Evolutionary conservation across 2,329 filamentous ascomycete species (phyloP).

Genomic region (Dendryphion nanum): DNA sequence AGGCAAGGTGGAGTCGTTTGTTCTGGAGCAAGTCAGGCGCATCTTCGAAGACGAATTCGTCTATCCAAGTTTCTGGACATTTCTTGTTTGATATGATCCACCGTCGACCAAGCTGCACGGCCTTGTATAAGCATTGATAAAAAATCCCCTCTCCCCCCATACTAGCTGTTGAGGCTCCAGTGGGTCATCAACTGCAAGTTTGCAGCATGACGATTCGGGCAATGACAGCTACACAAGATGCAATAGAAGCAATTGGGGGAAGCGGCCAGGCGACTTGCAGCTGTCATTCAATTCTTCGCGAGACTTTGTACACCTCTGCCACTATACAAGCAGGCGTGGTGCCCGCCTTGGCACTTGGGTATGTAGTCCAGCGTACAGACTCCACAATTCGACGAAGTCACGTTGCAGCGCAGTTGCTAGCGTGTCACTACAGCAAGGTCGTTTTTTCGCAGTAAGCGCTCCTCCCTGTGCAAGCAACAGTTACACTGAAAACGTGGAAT

Average conservation of each 20-base stretch:
- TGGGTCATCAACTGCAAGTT: conserved; percentile 14
- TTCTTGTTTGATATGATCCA: conserved; percentile 65
- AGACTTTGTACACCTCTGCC: conserved; percentile 22
- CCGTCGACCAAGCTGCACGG: conserved; percentile 3
- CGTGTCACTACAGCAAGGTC: conserved; percentile 23
- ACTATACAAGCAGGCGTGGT: conserved; percentile 30
- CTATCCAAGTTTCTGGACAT: conserved; percentile 98
- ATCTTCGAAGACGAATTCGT: conserved; percentile 99
- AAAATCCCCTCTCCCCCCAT: too few relatives aligned
- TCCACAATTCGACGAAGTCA: conserved; percentile 22
- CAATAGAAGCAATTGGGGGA: conserved; percentile 14
- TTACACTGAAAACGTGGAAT: conserved; percentile 31
- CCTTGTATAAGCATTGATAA: conserved; percentile 12
- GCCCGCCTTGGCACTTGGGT: conserved; percentile 13
- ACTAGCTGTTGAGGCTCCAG: too few relatives aligned
- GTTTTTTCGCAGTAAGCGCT: conserved; percentile 19
- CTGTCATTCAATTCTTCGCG: conserved; percentile 16
- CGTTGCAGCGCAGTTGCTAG: conserved; percentile 33
- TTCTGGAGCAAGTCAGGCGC: conserved; percentile 90
- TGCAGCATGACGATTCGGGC: conserved; percentile 7
- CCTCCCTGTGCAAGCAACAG: conserved; percentile 13
- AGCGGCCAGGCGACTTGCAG: conserved; percentile 18
- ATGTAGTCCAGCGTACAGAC: conserved; percentile 21
- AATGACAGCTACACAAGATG: conserved; percentile 10
- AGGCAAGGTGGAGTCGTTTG: conserved; percentile 96